phyloP scores from a whole-genome alignment of 352 stramenopile species.

The Phytophthora tubulina region DNA sequence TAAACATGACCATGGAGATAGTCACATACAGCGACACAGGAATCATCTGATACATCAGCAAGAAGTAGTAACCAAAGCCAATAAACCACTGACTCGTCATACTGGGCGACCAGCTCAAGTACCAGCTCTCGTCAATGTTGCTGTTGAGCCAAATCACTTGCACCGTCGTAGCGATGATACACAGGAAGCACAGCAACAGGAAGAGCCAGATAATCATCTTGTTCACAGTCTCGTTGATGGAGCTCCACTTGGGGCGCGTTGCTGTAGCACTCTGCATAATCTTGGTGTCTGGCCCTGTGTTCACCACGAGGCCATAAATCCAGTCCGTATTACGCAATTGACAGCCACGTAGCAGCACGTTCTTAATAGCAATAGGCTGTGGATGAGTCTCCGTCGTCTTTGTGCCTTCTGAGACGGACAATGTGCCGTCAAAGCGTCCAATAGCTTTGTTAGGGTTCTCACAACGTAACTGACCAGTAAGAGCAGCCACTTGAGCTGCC shows the following conservation, averaged over 20 bases:
- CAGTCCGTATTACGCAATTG: conserved; percentile 91
- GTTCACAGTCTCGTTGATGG: conserved; percentile 85
- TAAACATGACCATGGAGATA: conserved; percentile 96
- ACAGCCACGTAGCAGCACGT: conserved; percentile 90
- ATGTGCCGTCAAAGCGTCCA: conserved; percentile 76
- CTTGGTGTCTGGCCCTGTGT: conserved; percentile 88
- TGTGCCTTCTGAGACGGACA: conserved; percentile 47
- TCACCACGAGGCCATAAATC: conserved; percentile 90
- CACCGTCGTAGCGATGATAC: conserved; percentile 59
- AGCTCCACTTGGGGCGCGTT: conserved; percentile 79
- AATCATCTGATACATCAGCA: conserved; percentile 98
- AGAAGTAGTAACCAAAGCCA: conserved; percentile 93
- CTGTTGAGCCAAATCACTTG: conserved; percentile 71
- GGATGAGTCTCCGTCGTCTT: conserved; percentile 43
- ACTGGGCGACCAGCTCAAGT: conserved; percentile 57
- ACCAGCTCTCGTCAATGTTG: conserved; percentile 61
- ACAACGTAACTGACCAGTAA: conserved; percentile 67
- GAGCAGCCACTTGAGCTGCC: conserved; percentile 42
- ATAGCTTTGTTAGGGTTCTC: conserved; percentile 88
- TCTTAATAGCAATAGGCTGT: conserved; percentile 81
- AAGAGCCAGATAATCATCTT: conserved; percentile 85
- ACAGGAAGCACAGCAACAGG: conserved; percentile 69
- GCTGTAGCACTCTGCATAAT: conserved; percentile 85
- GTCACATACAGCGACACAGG: conserved; percentile 98
- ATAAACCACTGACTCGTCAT: conserved; percentile 76